A percentile compares a stretch with the other conserved stretches of the same genome.
These are phyloP conservation scores for Luffa aegyptiaca DNA, from an alignment of 306 rosid species.

Conservation along the genomic window DNA sequence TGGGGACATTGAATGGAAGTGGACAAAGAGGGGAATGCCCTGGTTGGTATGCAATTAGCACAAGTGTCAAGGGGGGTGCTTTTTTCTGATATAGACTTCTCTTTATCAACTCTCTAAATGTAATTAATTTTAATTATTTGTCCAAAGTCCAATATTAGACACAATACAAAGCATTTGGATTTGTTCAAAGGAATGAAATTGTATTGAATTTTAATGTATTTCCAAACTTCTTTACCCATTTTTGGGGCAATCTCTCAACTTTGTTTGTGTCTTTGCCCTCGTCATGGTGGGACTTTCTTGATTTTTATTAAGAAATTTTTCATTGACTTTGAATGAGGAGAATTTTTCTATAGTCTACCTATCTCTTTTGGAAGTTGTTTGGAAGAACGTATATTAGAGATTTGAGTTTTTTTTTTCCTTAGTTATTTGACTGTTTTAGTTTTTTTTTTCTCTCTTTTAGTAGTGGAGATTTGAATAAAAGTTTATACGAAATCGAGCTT, in stretches of 20 bases:
- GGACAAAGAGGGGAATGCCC: background rate
- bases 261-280: background rate
- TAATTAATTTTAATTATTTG: background rate
- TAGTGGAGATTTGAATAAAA: no score
- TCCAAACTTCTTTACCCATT: background rate
- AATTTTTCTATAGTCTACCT: background rate
- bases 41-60: background rate
- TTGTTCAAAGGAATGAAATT: background rate
- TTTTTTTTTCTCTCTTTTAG: no score
- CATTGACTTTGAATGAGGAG: background rate
- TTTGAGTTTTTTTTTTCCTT: no score
- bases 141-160: background rate
- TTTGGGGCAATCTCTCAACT: background rate
- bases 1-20: background rate
- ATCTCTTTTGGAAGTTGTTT: background rate
- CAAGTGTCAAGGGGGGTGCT: background rate
- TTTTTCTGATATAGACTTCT: background rate
- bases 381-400: background rate
- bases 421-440: background rate
- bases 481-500: no score
- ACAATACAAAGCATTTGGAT: background rate
- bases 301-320: background rate
- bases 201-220: background rate
- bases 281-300: background rate
- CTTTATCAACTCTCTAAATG: background rate